Conservation (phyloP, 306 rosid species). For the Cucumis cinereus region DNA sequence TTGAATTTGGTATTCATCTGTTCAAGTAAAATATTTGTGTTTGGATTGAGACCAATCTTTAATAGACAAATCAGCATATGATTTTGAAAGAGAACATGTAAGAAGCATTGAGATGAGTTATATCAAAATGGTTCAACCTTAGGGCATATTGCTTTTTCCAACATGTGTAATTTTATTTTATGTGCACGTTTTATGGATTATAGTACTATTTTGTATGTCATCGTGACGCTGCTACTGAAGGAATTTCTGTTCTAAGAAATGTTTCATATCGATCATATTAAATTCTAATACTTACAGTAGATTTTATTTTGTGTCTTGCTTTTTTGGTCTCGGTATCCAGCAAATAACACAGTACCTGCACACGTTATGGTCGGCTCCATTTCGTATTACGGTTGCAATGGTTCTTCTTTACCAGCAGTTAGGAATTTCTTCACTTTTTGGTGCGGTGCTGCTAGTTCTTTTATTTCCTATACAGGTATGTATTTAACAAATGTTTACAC, state of each 20-base stretch:
- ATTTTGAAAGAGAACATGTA: too few relatives aligned
- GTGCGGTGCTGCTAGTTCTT: conserved; percentile 31
- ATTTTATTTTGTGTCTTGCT: background rate
- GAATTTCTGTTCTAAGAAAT: background rate
- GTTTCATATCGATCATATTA: background rate
- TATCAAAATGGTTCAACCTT: too few relatives aligned
- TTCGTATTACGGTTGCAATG: conserved; percentile 26
- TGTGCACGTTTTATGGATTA: background rate
- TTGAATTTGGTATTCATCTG: too few relatives aligned
- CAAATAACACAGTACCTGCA: conserved; percentile 35
- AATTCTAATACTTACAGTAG: background rate
- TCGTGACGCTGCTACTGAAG: background rate
- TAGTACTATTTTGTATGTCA: background rate
- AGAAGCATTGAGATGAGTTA: too few relatives aligned
- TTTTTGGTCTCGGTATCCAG: conserved; percentile 14
- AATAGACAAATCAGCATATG: too few relatives aligned
- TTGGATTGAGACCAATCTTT: too few relatives aligned
- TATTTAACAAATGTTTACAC: background rate
- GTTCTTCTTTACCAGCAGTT: conserved; percentile 34
- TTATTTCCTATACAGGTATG: conserved; percentile 37
- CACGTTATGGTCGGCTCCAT: conserved; percentile 41
- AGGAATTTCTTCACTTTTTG: conserved; percentile 35
- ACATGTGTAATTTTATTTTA: background rate
- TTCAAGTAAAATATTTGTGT: too few relatives aligned
- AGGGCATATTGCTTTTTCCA: too few relatives aligned